phyloP scores from a whole-genome alignment of 2,329 filamentous ascomycete species.

The Talaromyces islandicus region DNA sequence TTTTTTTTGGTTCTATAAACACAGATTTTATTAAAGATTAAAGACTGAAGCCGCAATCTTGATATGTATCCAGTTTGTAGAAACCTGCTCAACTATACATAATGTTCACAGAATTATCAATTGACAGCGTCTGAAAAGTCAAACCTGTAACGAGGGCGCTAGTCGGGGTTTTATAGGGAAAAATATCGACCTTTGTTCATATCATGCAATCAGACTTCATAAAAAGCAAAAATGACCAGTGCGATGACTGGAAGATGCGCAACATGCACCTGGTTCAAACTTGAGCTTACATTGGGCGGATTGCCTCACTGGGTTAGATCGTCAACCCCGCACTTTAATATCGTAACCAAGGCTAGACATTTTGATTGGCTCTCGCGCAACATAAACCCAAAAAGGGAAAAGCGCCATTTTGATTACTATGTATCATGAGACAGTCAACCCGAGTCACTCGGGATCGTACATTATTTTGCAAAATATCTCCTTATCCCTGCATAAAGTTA shows the following conservation, averaged over 20 bases:
- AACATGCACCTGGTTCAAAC: background rate
- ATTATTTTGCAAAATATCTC: no score
- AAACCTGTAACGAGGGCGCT: background rate
- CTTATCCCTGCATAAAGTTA: no score
- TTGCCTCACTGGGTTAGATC: background rate
- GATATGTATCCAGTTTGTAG: background rate
- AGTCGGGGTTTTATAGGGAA: background rate
- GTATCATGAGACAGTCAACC: background rate
- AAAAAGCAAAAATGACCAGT: no score
- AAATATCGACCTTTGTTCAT: background rate
- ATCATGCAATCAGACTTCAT: background rate
- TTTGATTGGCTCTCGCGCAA: background rate
- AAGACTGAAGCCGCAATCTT: background rate
- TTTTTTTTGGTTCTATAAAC: no score
- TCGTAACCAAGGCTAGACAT: background rate
- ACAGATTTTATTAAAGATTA: background rate
- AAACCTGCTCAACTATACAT: background rate
- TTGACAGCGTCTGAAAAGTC: no score
- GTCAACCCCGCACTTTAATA: background rate
- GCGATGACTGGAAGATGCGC: background rate
- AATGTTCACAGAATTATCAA: no score
- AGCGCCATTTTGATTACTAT: background rate
- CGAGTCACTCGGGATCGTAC: background rate
- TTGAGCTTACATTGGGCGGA: background rate
- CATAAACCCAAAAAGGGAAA: background rate